These are phyloP conservation scores for Phytopythium oedochilum DNA, from an alignment of 352 stramenopile genomes.

Conservation along the genomic window DNA sequence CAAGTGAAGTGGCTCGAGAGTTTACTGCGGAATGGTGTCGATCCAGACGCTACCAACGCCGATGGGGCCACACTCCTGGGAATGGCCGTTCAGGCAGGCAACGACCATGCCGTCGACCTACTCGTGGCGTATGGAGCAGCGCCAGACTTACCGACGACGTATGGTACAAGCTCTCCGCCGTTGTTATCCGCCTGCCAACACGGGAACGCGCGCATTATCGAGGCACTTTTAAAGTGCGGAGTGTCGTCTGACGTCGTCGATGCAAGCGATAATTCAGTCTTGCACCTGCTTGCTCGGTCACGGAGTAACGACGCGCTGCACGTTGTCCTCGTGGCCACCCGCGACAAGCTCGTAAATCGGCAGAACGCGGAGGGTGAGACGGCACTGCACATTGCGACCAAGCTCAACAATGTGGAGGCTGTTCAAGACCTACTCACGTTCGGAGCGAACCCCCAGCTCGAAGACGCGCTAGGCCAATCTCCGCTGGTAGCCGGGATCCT, in stretches of 20 bases:
- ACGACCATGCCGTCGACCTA: constrained; percentile 26
- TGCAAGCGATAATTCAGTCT: constrained; percentile 78
- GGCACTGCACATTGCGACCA: constrained; percentile 82
- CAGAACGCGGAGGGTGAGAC: constrained; percentile 88
- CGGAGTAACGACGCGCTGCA: constrained; percentile 76
- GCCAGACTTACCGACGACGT: constrained; percentile 14
- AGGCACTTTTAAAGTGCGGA: constrained; percentile 42
- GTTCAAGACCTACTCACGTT: constrained; percentile 35
- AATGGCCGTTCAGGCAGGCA: constrained; percentile 42
- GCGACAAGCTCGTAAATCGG: constrained; percentile 71
- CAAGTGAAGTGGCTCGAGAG: constrained; percentile 22
- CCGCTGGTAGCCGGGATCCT: constrained; percentile 66
- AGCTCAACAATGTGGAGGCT: constrained; percentile 31
- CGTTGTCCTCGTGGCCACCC: constrained; percentile 60
- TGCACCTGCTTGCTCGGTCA: constrained; percentile 78
- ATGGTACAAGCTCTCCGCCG: constrained; percentile 23
- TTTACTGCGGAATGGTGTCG: constrained; percentile 27
- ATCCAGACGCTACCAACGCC: constrained; percentile 27
- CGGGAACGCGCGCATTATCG: constrained; percentile 33
- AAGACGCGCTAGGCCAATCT: constrained; percentile 57
- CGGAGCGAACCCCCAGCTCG: constrained; percentile 32
- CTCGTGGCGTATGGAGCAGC: constrained; percentile 51
- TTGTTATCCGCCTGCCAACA: constrained; percentile 45
- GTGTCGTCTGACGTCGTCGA: constrained; percentile 70
- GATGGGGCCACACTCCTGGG: constrained; percentile 41